Evolutionary conservation across 75 land plant species (phyloP).

Genomic region (Picea glauca): DNA sequence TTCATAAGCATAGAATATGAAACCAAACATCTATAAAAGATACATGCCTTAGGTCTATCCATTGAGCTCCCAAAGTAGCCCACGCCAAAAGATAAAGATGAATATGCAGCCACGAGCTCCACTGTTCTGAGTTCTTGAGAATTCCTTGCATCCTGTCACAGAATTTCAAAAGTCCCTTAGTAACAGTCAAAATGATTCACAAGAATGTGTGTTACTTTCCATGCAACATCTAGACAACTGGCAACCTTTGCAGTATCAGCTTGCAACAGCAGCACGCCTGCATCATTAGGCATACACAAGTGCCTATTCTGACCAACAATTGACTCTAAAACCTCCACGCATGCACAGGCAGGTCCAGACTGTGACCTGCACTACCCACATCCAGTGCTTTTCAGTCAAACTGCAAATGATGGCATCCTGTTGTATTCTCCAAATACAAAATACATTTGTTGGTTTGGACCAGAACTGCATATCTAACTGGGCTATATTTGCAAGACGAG

Average conservation of each 20-base stretch:
- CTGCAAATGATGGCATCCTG: background rate
- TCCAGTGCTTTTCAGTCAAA: background rate
- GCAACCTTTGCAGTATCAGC: constrained; percentile 39
- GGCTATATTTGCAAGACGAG: no score
- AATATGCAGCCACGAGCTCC: constrained; percentile 82
- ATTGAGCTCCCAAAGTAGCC: constrained; percentile 89
- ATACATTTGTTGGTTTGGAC: background rate
- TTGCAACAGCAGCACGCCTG: constrained; percentile 26
- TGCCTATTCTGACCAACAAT: no score
- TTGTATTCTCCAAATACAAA: background rate
- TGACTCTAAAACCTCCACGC: no score
- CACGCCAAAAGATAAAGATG: constrained; percentile 82
- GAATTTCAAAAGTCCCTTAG: background rate
- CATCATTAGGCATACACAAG: no score
- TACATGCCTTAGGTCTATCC: constrained; percentile 81
- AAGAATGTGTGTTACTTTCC: background rate
- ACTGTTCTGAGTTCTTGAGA: constrained; percentile 39
- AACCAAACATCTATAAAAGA: background rate
- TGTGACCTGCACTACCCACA: no score
- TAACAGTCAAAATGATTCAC: background rate
- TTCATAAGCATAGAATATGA: background rate
- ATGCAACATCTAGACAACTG: constrained; percentile 7
- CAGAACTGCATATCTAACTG: background rate
- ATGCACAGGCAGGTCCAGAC: no score
- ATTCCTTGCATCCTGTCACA: constrained; percentile 25